Conservation (phyloP, 345 rosid species). For the Erucastrum elatum region DNA sequence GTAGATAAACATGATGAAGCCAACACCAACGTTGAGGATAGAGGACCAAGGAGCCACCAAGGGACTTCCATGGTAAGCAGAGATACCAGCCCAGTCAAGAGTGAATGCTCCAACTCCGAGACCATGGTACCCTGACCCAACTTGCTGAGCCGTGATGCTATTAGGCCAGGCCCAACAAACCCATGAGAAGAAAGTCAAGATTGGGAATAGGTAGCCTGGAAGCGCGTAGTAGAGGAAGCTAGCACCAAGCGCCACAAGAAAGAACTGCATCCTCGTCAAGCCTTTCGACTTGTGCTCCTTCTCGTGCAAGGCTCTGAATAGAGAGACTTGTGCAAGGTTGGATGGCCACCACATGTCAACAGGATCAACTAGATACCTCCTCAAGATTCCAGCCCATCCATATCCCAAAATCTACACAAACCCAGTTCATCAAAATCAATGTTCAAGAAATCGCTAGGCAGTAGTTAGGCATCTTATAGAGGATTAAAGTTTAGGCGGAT, state of each 20-base stretch:
- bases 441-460: neutral
- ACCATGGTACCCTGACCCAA: conserved; percentile 97
- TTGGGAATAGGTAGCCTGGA: conserved; percentile 87
- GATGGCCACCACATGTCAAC: conserved; percentile 99
- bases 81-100: conserved; percentile 99
- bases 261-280: conserved; percentile 77
- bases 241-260: conserved; percentile 59
- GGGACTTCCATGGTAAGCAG: conserved; percentile 98
- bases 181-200: conserved; percentile 97
- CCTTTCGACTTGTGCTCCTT: conserved; percentile 62
- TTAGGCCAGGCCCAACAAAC: conserved; percentile 92
- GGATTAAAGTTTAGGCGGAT: neutral
- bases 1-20: conserved; percentile 92
- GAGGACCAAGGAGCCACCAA: conserved; percentile 91
- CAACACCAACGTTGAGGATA: conserved; percentile 82
- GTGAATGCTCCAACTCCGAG: conserved; percentile 94
- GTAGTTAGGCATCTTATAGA: neutral
- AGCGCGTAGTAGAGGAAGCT: conserved; percentile 78
- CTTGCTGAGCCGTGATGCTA: conserved; percentile 91
- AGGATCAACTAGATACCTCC: conserved; percentile 95
- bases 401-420: conserved; percentile 75
- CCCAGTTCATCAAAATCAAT: neutral
- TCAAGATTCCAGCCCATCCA: conserved; percentile 99
- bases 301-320: conserved; percentile 98
- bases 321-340: conserved; percentile 97